phyloP scores from a whole-genome alignment of 805 yeast species.

The Candida arabinofermentans region DNA sequence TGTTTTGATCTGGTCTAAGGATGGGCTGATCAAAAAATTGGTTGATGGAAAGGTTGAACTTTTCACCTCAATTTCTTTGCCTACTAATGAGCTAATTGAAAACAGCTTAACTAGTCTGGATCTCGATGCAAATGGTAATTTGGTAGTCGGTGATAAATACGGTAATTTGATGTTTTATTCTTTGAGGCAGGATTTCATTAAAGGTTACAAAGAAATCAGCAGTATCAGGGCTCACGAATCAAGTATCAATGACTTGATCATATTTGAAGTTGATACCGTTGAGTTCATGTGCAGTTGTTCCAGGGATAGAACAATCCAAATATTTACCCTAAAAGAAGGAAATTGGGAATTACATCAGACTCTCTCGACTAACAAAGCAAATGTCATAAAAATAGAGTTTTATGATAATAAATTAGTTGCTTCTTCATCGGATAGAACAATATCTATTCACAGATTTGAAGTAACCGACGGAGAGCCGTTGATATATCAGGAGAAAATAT shows the following conservation, averaged over 20 bases:
- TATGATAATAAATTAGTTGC: conserved; percentile 37
- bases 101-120: conserved; percentile 44
- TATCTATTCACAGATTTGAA: conserved; percentile 46
- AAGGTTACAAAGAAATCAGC: conserved; percentile 20
- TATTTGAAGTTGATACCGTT: conserved; percentile 27
- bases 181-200: conserved; percentile 13
- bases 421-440: conserved; percentile 59
- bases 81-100: conserved; percentile 32
- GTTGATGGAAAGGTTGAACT: conserved; percentile 5
- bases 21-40: conserved; percentile 36
- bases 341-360: conserved; percentile 55
- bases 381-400: conserved; percentile 37
- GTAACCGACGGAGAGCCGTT: conserved; percentile 18
- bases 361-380: conserved; percentile 54
- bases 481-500: conserved; percentile 39
- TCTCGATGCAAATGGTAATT: conserved; percentile 16
- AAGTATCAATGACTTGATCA: conserved; percentile 41
- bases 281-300: conserved; percentile 45
- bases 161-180: conserved; percentile 37
- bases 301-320: conserved; percentile 61
- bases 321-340: conserved; percentile 28
- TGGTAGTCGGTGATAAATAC: conserved; percentile 46
- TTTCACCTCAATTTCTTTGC: conserved; percentile 15
- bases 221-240: conserved; percentile 49
- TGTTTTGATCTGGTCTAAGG: conserved; percentile 38